These are phyloP conservation scores for Sporothrix euskadiensis DNA, from an alignment of 2,329 filamentous ascomycete genomes.

Conservation along the genomic window DNA sequence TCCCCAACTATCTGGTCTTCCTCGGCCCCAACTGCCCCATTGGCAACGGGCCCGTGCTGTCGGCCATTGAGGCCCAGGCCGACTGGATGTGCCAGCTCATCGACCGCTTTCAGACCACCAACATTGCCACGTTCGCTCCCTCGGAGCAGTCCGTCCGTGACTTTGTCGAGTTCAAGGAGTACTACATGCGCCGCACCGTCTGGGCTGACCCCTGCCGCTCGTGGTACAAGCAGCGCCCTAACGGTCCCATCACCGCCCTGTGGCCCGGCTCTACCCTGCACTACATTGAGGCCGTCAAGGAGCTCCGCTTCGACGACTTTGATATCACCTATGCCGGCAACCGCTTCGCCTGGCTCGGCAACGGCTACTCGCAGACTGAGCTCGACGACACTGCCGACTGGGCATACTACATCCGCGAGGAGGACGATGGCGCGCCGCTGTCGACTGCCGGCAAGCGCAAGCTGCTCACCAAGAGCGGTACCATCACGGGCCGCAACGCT, in stretches of 20 bases:
- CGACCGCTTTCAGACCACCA: constrained; percentile 52
- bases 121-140: constrained; percentile 43
- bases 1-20: constrained; percentile 37
- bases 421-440: constrained; percentile 29
- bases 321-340: constrained; percentile 34
- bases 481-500: constrained; percentile 29
- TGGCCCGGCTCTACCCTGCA: constrained; percentile 35
- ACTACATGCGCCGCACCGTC: constrained; percentile 39
- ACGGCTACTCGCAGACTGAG: constrained; percentile 49
- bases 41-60: constrained; percentile 31
- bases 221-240: constrained; percentile 37
- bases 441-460: constrained; percentile 31
- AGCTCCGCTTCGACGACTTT: constrained; percentile 41
- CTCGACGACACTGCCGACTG: constrained; percentile 44
- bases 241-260: constrained; percentile 36
- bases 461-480: constrained; percentile 38
- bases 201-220: constrained; percentile 38
- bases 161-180: constrained; percentile 37
- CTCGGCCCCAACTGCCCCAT: constrained; percentile 33
- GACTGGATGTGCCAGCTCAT: constrained; percentile 53
- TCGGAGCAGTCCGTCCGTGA: constrained; percentile 33
- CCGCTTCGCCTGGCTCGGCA: constrained; percentile 35
- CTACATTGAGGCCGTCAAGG: constrained; percentile 37
- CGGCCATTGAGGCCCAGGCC: constrained; percentile 33
- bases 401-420: constrained; percentile 31